Percentiles rank a stretch among this genome's conserved stretches.
Evolutionary conservation across 805 yeast species (phyloP).

Genomic region (Candida sakaeoensis): DNA sequence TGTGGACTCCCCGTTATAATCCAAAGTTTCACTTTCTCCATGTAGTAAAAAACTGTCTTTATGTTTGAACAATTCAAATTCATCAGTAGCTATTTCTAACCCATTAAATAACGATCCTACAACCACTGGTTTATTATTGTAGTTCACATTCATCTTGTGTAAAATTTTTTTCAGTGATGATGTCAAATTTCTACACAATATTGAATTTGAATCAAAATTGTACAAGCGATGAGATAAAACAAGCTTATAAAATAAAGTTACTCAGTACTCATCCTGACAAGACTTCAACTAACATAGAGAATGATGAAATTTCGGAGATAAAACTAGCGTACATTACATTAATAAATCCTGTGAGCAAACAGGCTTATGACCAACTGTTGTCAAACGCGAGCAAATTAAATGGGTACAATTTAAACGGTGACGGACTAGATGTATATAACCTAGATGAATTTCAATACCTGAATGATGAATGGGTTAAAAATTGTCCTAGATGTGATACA

Average conservation of each 20-base stretch:
- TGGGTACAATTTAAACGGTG: constrained; percentile 49
- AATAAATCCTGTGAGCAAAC: constrained; percentile 35
- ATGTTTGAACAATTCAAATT: constrained; percentile 61
- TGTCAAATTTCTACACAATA: constrained; percentile 46
- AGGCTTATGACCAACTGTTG: constrained; percentile 51
- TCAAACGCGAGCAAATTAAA: constrained; percentile 26
- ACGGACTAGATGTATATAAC: constrained; percentile 65
- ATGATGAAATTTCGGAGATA: constrained; percentile 32
- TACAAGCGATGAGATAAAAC: constrained; percentile 41
- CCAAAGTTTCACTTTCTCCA: constrained; percentile 73
- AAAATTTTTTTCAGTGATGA: constrained; percentile 4
- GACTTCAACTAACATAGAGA: constrained; percentile 8
- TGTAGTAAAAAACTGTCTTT: constrained; percentile 51
- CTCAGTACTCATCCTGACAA: constrained; percentile 82
- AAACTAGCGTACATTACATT: constrained; percentile 64
- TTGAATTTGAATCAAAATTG: constrained; percentile 48
- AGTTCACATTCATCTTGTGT: constrained; percentile 27
- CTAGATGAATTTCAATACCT: constrained; percentile 58
- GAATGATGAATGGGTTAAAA: constrained; percentile 38
- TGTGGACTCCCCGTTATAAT: constrained; percentile 58
- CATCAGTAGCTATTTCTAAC: constrained; percentile 49
- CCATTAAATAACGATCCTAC: constrained; percentile 82
- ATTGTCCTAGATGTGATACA: constrained; percentile 67
- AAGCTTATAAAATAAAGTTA: constrained; percentile 61
- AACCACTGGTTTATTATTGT: constrained; percentile 40